Evolutionary conservation across 768 basidiomycete genomes (phyloP).

Genomic region (Rubroboletus satanas): DNA sequence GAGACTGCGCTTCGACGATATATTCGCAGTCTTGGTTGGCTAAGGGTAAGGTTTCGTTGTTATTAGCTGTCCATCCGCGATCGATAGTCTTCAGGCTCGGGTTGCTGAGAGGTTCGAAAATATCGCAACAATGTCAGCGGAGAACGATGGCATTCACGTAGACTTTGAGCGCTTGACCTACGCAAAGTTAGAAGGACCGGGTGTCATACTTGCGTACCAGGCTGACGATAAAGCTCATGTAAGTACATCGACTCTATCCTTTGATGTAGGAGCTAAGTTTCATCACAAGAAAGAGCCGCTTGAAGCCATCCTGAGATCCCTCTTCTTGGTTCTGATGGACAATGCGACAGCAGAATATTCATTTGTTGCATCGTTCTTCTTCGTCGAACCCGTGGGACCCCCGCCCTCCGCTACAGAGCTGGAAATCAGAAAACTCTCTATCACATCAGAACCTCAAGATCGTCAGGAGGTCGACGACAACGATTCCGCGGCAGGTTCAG

Average conservation of each 20-base stretch:
- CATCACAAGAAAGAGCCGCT: constrained; percentile 65
- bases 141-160: constrained; percentile 36
- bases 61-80: background rate
- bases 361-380: constrained; percentile 85
- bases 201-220: constrained; percentile 79
- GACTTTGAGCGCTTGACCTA: constrained; percentile 59
- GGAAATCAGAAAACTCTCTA: constrained; percentile 33
- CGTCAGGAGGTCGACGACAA: constrained; percentile 36
- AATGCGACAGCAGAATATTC: constrained; percentile 91
- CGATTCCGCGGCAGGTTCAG: constrained; percentile 48
- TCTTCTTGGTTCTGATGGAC: constrained; percentile 88
- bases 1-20: constrained; percentile 95
- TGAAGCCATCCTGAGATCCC: constrained; percentile 82
- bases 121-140: constrained; percentile 48
- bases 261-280: constrained; percentile 11
- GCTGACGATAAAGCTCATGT: constrained; percentile 88
- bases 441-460: constrained; percentile 41
- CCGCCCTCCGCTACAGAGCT: constrained; percentile 34
- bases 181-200: constrained; percentile 75
- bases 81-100: constrained; percentile 46
- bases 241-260: constrained; percentile 30
- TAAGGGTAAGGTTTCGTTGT: constrained; percentile 52
- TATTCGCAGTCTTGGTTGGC: constrained; percentile 69
- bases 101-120: constrained; percentile 65
- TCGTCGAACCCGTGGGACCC: constrained; percentile 27